Base-by-base conservation (phyloP, 495 filamentous ascomycete species). In the Penicillium bovifimosum region DNA sequence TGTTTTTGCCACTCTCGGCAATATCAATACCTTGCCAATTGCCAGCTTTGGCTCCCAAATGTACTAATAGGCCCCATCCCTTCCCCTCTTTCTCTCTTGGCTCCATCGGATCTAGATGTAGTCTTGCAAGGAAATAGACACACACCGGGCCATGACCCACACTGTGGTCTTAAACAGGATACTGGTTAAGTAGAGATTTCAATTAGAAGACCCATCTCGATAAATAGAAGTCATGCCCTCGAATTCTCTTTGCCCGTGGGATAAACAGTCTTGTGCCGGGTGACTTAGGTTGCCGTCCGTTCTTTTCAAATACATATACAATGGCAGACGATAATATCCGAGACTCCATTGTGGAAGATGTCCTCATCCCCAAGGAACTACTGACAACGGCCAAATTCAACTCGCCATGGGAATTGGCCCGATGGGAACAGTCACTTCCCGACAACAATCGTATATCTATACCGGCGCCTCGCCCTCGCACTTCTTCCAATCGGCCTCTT, bases 401-500 rank as follows among this genome's bases (percentile, higher is more conserved):
- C 45, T 60, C 60, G 11, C 60, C 60, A 32, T 60, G 53, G 56
- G 60, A 63, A 29, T 31, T 52, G 34, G 46, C 46, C 17, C 50
- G 55, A 43, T 63, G 60, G 60, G 60, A 63, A 41, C 56, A 60
- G 10, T 54, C 56, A 13, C 60, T 63, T 4, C 60, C 60, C 10
- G 28, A 56, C 18, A 63, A 63, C 43, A 33, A 60, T 9, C 53
- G 56, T 33, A 38, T 60, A 6, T 52, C 41, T 45, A 50, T 52
- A 18, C 48, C 16, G 35, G 32, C 51, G 27, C 41, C 49, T 24
- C 40, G 56, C 16, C 41, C 49, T 24, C 40, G 56, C 16, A 16
- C 47, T 39, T 35, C 41, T 52, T 10, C 32, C 14, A 44, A 14
- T 50, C 50, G 60, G 34, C 59, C 56, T 32, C 41, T 41, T 28